Conservation (phyloP, 257 asterid species). For the Fraxinus anomala region DNA sequence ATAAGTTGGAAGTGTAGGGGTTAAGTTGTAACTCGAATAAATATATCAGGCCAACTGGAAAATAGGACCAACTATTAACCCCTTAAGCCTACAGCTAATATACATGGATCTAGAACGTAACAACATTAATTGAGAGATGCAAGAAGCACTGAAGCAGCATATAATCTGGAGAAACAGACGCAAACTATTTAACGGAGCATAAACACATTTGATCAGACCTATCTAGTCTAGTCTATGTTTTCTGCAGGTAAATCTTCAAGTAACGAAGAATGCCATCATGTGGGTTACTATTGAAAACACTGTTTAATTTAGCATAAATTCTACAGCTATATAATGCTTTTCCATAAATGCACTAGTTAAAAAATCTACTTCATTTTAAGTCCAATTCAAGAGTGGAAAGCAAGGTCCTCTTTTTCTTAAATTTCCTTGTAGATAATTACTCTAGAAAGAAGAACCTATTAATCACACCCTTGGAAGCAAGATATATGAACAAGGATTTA, state of each 20-base stretch:
- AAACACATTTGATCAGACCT: neutral
- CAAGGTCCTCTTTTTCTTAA: neutral
- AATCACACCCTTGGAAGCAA: neutral
- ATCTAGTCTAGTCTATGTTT: neutral
- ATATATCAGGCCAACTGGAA: conserved; percentile 1
- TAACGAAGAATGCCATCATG: neutral
- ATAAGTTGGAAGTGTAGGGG: neutral
- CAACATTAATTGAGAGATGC: neutral
- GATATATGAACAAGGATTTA: neutral
- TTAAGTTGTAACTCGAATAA: neutral
- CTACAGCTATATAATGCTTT: neutral
- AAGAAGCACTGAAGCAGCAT: neutral
- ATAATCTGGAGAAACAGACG: neutral
- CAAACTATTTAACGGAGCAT: neutral
- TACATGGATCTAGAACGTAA: neutral
- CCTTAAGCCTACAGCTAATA: neutral
- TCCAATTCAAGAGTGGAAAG: neutral
- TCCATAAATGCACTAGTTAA: neutral
- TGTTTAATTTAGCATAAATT: neutral
- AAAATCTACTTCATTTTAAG: neutral
- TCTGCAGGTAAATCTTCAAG: neutral
- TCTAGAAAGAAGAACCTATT: neutral
- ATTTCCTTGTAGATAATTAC: neutral
- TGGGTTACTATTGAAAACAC: neutral
- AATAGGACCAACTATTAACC: neutral